Evolutionary conservation across 2,329 filamentous ascomycete genomes (phyloP).

Genomic region (Talaromyces sp.): DNA sequence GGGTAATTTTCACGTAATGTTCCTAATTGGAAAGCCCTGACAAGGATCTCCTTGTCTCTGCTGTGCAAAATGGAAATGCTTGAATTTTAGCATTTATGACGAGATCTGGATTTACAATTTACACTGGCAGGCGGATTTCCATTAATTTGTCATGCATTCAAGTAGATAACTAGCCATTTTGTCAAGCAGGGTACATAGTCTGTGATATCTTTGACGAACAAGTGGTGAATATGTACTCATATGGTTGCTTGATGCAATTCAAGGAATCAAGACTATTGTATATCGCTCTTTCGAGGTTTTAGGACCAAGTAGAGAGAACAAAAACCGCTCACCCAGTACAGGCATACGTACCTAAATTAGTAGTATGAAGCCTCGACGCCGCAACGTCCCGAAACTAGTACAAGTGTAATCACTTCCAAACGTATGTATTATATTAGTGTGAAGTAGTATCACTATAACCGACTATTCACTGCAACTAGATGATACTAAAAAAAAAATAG

Average conservation of each 20-base stretch:
- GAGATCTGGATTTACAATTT: not conserved
- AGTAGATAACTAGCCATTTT: not conserved
- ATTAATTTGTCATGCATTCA: not conserved
- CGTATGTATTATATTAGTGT: not conserved
- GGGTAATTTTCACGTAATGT: constrained; percentile 6
- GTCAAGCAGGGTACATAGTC: no score
- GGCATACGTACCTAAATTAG: not conserved
- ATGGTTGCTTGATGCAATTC: not conserved
- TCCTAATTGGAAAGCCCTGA: constrained; percentile 2
- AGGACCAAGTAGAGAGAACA: no score
- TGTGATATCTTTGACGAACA: no score
- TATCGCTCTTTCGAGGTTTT: no score
- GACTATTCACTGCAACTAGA: not conserved
- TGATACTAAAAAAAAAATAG: not conserved
- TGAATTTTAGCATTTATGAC: not conserved
- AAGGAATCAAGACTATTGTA: no score
- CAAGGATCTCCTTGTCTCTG: not conserved
- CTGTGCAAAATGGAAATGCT: not conserved
- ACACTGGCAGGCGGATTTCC: no score
- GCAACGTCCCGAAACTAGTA: not conserved
- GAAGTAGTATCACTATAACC: not conserved
- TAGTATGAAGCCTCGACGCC: not conserved
- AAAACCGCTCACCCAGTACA: not conserved
- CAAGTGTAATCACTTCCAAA: not conserved
- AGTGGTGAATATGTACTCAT: no score